A percentile compares a stretch with the other conserved stretches of the same genome.
Conservation (phyloP, 2,329 filamentous ascomycete species). For the Rutstroemia sp. region DNA sequence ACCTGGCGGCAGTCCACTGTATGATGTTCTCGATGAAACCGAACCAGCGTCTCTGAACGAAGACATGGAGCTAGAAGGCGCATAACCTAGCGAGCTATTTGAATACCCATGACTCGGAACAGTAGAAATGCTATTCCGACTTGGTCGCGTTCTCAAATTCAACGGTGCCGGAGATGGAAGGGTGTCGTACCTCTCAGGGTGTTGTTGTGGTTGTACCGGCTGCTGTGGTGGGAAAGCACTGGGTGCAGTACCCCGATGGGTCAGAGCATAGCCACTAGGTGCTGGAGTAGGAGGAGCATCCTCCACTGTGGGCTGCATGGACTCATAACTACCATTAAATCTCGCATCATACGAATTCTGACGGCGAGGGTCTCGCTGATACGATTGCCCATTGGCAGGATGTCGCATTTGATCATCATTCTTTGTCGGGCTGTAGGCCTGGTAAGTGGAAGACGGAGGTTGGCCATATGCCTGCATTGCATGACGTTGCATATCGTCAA, state of each 20-base stretch:
- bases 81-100: conserved; percentile 21
- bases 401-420: conserved; percentile 21
- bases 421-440: conserved; percentile 23
- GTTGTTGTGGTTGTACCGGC: conserved; percentile 9
- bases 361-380: conserved; percentile 27
- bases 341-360: conserved; percentile 30
- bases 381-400: conserved; percentile 14
- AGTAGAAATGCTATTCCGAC: conserved; percentile 19
- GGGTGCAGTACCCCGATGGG: conserved; percentile 17
- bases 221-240: conserved; percentile 3
- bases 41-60: conserved; percentile 21
- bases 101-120: conserved; percentile 22
- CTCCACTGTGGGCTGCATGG: conserved; percentile 41
- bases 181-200: conserved; percentile 24
- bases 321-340: conserved; percentile 33
- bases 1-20: conserved; percentile 17
- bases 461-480: conserved; percentile 23
- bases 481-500: conserved; percentile 19
- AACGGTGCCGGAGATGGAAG: conserved; percentile 27
- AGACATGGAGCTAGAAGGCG: conserved; percentile 19
- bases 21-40: conserved; percentile 22
- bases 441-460: conserved; percentile 18
- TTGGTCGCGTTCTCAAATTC: conserved; percentile 24
- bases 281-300: conserved; percentile 32
- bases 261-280: conserved; percentile 9